Conservation (phyloP, 345 rosid species). For the Iberis pinnata region DNA sequence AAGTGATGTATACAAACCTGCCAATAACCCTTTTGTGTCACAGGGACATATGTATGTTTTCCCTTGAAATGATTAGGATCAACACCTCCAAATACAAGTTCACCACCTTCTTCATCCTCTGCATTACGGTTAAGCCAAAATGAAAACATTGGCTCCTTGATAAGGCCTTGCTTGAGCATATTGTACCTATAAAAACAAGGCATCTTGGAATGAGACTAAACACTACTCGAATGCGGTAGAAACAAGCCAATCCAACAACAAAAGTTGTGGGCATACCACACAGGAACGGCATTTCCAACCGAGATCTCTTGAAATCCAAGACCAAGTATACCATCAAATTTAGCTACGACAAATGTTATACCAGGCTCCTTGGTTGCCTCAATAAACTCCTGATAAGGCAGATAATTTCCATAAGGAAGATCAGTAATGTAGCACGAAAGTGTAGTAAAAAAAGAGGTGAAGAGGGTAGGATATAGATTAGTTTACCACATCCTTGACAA, state of each 20-base stretch:
- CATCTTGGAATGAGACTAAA: constrained; percentile 12
- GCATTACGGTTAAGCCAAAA: constrained; percentile 92
- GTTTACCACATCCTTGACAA: constrained; percentile 64
- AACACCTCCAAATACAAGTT: constrained; percentile 88
- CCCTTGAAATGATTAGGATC: constrained; percentile 86
- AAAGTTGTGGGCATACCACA: constrained; percentile 51
- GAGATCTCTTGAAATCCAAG: constrained; percentile 93
- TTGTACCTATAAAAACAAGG: constrained; percentile 51
- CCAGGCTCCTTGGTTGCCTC: constrained; percentile 95
- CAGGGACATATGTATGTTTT: constrained; percentile 79
- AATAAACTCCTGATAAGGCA: constrained; percentile 60
- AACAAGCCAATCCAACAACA: background rate
- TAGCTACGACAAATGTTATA: constrained; percentile 68
- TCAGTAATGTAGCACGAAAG: background rate
- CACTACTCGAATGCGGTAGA: background rate
- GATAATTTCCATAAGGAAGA: background rate
- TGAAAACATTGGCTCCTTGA: constrained; percentile 83
- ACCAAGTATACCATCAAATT: constrained; percentile 93
- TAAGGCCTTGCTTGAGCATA: constrained; percentile 74
- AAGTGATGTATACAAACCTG: constrained; percentile 50
- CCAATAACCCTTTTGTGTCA: constrained; percentile 93
- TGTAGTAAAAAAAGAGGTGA: background rate
- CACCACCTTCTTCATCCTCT: constrained; percentile 77
- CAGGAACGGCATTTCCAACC: constrained; percentile 69
- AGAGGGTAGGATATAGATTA: background rate